Evolutionary conservation across 495 filamentous ascomycete species (phyloP), one percentile per base, ranked within the genome.

Genomic region (Halenospora varia): DNA sequence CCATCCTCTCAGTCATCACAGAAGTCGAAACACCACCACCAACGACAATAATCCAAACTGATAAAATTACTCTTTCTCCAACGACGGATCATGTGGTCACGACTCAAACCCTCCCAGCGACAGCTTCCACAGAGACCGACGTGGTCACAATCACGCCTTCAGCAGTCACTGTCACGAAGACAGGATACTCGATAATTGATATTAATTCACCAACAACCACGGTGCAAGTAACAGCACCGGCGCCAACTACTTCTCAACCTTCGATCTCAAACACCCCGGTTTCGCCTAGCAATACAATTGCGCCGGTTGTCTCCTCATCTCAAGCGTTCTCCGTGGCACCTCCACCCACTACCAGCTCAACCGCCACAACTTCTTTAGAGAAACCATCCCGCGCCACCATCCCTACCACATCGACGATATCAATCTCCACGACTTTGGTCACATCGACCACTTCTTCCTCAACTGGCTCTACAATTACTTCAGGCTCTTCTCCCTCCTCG

Each of bases 101-200:
- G 1, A 65, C 62, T 2, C 25, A 55, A 25, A 56, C 48, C 2
- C 45, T 65, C n/a, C 23, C 26, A 11, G 53, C 25, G 24, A 25
- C 53, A 48, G 53, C 53, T 19, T 57, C 48, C 23, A 59, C 57
- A 6, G 29, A 61, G 54, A 63, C 54, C 11, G 22, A 64, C 15
- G 19, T 56, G 2, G 55, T 63, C 19, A 63, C 61, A 6, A 4
- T 62, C 42, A 57, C 60, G 17, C 49, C 56, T 3, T 22, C 50
- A 25, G 25, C 48, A 42, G 40, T 29, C 0, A 62, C 54, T 18
- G 47, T 66, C n/a, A 61, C 55, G 3, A 53, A 48, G 6, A 58
- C 42, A 8, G 53, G 29, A 57, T 63, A 61, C 25, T 55, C 63
- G n/a, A 53, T 61, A 2, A 56, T 66, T 42, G 44, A 61, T 61